Evolutionary conservation across 345 rosid species (phyloP).

Genomic region (Clausena lansium): DNA sequence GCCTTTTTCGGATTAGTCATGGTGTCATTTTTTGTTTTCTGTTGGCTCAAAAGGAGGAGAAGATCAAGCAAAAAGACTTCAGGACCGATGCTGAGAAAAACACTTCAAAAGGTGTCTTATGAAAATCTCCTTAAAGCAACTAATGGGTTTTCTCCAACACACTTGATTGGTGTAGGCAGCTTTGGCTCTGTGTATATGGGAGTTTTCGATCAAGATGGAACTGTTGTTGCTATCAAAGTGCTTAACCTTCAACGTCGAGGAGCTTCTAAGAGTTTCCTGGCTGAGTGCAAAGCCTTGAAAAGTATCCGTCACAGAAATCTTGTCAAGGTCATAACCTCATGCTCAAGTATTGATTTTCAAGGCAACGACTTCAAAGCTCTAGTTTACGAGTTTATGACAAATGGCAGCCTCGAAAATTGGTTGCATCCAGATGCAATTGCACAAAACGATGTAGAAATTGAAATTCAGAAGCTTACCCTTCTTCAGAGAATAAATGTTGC

Average conservation of each 20-base stretch:
- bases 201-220: background rate
- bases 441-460: background rate
- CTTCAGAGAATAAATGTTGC: too few species aligned
- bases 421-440: background rate
- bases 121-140: background rate
- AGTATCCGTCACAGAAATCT: background rate
- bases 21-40: background rate
- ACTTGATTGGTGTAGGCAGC: background rate
- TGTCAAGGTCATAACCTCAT: too few species aligned
- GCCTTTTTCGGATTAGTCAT: background rate
- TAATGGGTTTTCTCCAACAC: background rate
- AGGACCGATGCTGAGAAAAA: background rate
- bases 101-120: background rate
- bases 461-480: background rate
- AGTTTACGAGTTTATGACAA: too few species aligned
- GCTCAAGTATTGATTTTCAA: too few species aligned
- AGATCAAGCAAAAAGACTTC: background rate
- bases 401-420: background rate
- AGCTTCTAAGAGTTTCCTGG: background rate
- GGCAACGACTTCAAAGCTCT: too few species aligned
- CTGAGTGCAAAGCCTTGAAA: background rate
- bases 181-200: background rate
- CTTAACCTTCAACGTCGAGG: background rate
- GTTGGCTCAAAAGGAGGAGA: background rate
- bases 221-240: background rate